These are phyloP conservation scores for Trichothecium sympodiale DNA, from an alignment of 2,329 filamentous ascomycete genomes.

Conservation along the genomic window DNA sequence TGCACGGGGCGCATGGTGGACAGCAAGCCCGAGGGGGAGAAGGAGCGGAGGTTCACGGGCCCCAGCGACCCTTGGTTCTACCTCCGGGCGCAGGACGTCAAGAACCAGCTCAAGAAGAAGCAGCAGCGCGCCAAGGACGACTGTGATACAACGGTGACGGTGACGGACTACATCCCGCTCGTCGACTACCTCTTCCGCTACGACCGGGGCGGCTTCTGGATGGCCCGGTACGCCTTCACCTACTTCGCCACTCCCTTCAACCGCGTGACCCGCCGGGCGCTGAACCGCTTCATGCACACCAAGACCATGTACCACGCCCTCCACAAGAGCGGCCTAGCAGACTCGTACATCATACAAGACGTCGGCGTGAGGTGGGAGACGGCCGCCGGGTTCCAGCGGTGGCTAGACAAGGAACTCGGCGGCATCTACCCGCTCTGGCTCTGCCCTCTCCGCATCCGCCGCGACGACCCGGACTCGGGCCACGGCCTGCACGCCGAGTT, in stretches of 20 bases:
- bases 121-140: slow-evolving; percentile 6
- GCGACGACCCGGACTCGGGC: slow-evolving; percentile 26
- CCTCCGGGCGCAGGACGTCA: slow-evolving; percentile 45
- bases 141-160: slow-evolving; percentile 4
- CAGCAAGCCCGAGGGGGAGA: slow-evolving; percentile 21
- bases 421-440: slow-evolving; percentile 45
- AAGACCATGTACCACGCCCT: slow-evolving; percentile 55
- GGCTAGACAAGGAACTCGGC: slow-evolving; percentile 18
- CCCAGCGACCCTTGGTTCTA: slow-evolving; percentile 64
- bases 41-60: slow-evolving; percentile 39
- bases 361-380: slow-evolving; percentile 38
- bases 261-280: slow-evolving; percentile 45
- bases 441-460: slow-evolving; percentile 36
- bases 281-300: slow-evolving; percentile 53
- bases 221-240: slow-evolving; percentile 47
- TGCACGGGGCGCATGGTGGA: slow-evolving; percentile 49
- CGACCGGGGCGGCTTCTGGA: slow-evolving; percentile 61
- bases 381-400: slow-evolving; percentile 32
- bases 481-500: slow-evolving; percentile 38
- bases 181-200: slow-evolving; percentile 61
- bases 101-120: slow-evolving; percentile 14
- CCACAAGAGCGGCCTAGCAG: slow-evolving; percentile 48
- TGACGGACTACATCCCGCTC: slow-evolving; percentile 46
- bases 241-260: slow-evolving; percentile 59
- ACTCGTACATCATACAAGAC: slow-evolving; percentile 55